Evolutionary conservation across 306 rosid species (phyloP).

Genomic region (Rosa persica): DNA sequence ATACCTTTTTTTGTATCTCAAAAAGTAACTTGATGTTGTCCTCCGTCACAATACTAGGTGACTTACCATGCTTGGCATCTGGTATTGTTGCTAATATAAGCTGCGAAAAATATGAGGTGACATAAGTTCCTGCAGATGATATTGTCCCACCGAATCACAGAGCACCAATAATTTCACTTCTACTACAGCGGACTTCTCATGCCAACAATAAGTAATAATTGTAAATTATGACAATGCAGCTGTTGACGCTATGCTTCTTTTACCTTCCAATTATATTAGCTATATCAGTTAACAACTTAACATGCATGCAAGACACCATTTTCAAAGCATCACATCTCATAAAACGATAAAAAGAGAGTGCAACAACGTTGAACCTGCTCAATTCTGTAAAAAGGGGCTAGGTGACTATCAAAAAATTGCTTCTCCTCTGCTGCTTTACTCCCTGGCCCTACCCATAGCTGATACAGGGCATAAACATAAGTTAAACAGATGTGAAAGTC

Average conservation of each 20-base stretch:
- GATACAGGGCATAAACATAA: constrained; percentile 40
- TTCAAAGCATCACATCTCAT: constrained; percentile 11
- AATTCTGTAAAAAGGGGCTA: constrained; percentile 96
- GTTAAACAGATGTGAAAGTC: constrained; percentile 15
- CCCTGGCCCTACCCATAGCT: constrained; percentile 99
- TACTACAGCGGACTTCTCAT: neutral
- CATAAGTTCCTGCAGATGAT: constrained; percentile 7
- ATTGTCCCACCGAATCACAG: neutral
- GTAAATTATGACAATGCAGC: neutral
- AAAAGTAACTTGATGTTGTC: constrained; percentile 81
- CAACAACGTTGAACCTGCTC: constrained; percentile 70
- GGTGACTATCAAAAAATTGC: constrained; percentile 81
- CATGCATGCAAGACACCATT: neutral
- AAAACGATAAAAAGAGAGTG: constrained; percentile 11
- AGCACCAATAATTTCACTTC: neutral
- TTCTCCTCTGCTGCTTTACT: constrained; percentile 94
- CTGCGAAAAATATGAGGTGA: constrained; percentile 37
- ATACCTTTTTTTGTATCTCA: constrained; percentile 86
- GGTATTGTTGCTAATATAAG: constrained; percentile 81
- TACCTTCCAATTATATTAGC: neutral
- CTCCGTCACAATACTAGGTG: constrained; percentile 81
- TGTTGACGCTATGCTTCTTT: neutral
- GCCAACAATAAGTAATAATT: constrained; percentile 4
- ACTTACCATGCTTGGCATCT: constrained; percentile 46
- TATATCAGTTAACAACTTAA: neutral